Conservation (phyloP, 768 basidiomycete species). For the Tulasnella sp. region DNA sequence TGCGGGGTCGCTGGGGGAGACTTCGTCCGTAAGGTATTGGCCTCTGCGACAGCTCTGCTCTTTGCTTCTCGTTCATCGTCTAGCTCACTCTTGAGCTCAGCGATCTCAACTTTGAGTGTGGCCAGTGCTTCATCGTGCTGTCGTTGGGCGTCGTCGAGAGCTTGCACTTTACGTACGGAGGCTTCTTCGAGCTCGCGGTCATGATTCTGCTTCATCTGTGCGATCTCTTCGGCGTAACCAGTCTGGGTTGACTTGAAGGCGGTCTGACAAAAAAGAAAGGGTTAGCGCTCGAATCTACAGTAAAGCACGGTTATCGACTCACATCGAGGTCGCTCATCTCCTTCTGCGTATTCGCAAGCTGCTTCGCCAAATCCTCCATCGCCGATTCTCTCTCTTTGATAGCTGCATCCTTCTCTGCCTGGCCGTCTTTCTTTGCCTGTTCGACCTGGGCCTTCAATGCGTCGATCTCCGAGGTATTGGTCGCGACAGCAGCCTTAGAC, state of each 20-base stretch:
- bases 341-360: constrained; percentile 20
- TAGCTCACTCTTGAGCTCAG: constrained; percentile 62
- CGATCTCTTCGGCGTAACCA: constrained; percentile 48
- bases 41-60: constrained; percentile 46
- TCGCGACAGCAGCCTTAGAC: constrained; percentile 58
- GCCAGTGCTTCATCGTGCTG: constrained; percentile 60
- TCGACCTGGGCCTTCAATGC: constrained; percentile 60
- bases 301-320: background rate
- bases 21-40: constrained; percentile 42
- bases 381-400: constrained; percentile 56
- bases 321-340: constrained; percentile 23
- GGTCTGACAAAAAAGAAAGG: constrained; percentile 46
- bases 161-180: constrained; percentile 64
- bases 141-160: constrained; percentile 55
- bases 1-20: constrained; percentile 37
- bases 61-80: constrained; percentile 67
- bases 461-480: constrained; percentile 54
- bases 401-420: constrained; percentile 31
- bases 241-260: constrained; percentile 64
- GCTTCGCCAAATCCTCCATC: constrained; percentile 56
- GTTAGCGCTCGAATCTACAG: background rate
- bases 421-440: constrained; percentile 48
- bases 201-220: constrained; percentile 63
- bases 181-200: constrained; percentile 69
- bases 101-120: constrained; percentile 59